Base-by-base conservation (phyloP, 108 stramenopile species). In the Thalassiosira profunda region DNA sequence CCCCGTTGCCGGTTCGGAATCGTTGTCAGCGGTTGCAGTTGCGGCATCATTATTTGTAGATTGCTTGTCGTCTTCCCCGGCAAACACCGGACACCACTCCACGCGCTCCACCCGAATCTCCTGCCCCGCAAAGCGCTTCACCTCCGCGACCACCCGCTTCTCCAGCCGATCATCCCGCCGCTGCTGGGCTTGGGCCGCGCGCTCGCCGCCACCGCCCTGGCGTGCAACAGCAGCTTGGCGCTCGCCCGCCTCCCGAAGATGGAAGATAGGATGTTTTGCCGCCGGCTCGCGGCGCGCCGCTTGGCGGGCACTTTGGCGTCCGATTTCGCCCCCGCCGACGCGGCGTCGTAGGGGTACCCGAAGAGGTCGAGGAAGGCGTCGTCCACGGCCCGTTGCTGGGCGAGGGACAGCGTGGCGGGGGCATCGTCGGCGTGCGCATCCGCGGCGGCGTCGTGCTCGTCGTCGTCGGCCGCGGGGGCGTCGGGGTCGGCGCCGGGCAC, bases 281-380 rank as follows among this genome's bases (percentile, higher is more conserved):
- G 63, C 5, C 26, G 44, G 14, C n/a, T 35, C 4, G 48, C 34
- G 2, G 54, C 47, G 20, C 35, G 21, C 25, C 61, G 69, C 33
- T 30, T 53, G 26, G 28, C 31, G 40, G 38, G 60, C 30, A 45
- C 20, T 57, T 58, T 62, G 2, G 33, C n/a, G 3, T 8, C 4
- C 0, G 58, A 43, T 52, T 46, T 54, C 34, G 34, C 55, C 7
- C 18, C 41, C 1, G 49, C 45, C 15, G 64, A 1, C 33, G 26
- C 9, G 37, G 53, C 29, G n/a, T 45, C 46, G 81, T 86, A 90
- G 6, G 51, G 33, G 47, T 85, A 86, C 2, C 89, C 93, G 67
- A 95, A 95, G 75, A 95, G 44, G 23, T 84, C 64, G 34, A 65
- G 42, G 69, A 95, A 95, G 0, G 87, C 89, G 41, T 79, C 83